phyloP scores from a whole-genome alignment of 495 filamentous ascomycete genomes.

The Neurospora tetrasperma region DNA sequence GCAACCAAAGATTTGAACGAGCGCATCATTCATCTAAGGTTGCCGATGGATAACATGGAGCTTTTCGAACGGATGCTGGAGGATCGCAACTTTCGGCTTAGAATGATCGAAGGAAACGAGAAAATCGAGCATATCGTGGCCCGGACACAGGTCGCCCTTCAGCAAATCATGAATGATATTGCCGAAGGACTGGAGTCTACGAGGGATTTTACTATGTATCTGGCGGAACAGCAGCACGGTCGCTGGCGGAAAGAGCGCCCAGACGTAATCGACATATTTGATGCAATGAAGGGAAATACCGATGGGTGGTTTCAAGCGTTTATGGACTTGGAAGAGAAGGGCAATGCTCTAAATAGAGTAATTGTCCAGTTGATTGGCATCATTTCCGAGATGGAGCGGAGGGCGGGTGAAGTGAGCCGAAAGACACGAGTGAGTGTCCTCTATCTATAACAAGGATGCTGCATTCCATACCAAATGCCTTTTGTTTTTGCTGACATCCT shows the following conservation, averaged over 20 bases:
- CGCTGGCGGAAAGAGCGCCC: conserved; percentile 42
- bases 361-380: conserved; percentile 56
- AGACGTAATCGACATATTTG: conserved; percentile 54
- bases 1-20: conserved; percentile 65
- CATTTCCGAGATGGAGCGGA: conserved; percentile 66
- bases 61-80: conserved; percentile 85
- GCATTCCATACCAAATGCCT: neutral
- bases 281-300: conserved; percentile 74
- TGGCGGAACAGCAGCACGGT: conserved; percentile 50
- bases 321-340: conserved; percentile 56
- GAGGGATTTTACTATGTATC: conserved; percentile 64
- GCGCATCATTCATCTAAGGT: conserved; percentile 62
- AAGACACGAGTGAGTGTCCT: conserved; percentile 40
- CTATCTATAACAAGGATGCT: neutral
- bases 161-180: conserved; percentile 67
- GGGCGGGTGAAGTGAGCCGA: conserved; percentile 62
- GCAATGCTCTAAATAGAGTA: conserved; percentile 46
- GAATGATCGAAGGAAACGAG: conserved; percentile 79
- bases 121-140: conserved; percentile 83
- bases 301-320: conserved; percentile 78
- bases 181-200: conserved; percentile 67
- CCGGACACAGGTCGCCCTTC: conserved; percentile 62
- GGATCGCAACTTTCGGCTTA: conserved; percentile 66
- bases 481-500: conserved; percentile 1
- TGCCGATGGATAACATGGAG: conserved; percentile 74